Evolutionary conservation across 169 alveolate genomes (phyloP), one percentile per base, ranked within the genome.

Genomic region (Plasmodium billcollinsi): DNA sequence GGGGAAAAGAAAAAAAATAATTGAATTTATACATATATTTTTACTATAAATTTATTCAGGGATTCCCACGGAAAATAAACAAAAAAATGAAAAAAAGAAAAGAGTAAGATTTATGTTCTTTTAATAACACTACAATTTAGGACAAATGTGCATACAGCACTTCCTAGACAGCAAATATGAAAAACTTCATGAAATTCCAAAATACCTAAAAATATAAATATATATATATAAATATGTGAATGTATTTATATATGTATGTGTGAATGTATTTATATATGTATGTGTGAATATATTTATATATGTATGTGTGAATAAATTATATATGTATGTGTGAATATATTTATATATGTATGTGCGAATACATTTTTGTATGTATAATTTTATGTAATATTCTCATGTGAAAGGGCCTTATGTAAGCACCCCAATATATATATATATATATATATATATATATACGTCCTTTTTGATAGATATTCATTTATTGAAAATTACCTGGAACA

Each of bases 161-260:
- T 94, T 50, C 91, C 70, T 47, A 92, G 70, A 83, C 96, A 94
- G 56, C 93, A 94, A 50, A 92, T 58, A 76, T 94, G 96, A 50
- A 94, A 94, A 50, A 94, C 21, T 49, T 94, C 96, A 74, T 94
- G 96, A 85, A 88, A 94, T 58, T 88, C 96, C 33, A 94, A 20
- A 18, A 85, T 21, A 52, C 94, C 90, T 80, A 56, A 24, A 62
- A 69, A 69, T n/a, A 7, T 18, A 21, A 26, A 45, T 15, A 18
- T n/a, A 9, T 3, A 71, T 24, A 24, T 24, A 24, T 24, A 24
- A 0, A 24, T 24, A 24, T 52, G n/a, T n/a, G n/a, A n/a, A n/a
- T n/a, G n/a, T n/a, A n/a, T n/a, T n/a, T n/a, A n/a, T n/a, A n/a
- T n/a, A n/a, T n/a, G 61, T n/a, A 52, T 12, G 61, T 12, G 61